Conservation (phyloP, 73 alveolate species). For the Symbiodinium pilosum region DNA sequence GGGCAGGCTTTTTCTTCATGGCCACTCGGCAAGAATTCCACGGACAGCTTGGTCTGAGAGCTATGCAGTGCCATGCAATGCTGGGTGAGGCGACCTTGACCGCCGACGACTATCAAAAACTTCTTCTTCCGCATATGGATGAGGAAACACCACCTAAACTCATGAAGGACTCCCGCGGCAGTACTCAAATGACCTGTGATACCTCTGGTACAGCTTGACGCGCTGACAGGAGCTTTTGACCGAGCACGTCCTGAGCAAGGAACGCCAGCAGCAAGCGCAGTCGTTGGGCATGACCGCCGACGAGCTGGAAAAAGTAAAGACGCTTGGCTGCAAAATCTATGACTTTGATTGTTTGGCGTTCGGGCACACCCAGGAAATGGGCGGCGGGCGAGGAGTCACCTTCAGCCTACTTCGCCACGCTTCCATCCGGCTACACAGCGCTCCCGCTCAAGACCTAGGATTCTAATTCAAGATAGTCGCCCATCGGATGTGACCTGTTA, state of each 20-base stretch:
- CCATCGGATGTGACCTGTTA: too few species aligned
- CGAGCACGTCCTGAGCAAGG: neutral
- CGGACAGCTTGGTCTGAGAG: too few species aligned
- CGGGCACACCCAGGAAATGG: neutral
- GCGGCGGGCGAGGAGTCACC: neutral
- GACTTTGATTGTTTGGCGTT: too few species aligned
- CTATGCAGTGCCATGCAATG: too few species aligned
- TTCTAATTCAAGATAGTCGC: too few species aligned
- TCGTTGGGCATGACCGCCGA: neutral
- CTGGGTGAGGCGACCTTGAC: neutral
- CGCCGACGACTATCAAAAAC: neutral
- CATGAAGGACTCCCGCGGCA: neutral
- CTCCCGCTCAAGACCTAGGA: too few species aligned
- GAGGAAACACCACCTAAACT: neutral
- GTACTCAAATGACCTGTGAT: too few species aligned
- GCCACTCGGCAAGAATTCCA: neutral
- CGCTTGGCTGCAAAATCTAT: neutral
- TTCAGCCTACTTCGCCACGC: neutral
- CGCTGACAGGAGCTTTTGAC: neutral
- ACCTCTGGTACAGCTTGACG: too few species aligned
- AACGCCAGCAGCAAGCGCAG: neutral
- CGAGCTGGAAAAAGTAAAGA: neutral
- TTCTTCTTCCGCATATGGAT: neutral
- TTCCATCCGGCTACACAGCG: neutral
- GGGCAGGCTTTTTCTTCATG: conserved; percentile 64